A percentile compares a stretch with the other conserved stretches of the same genome.
phyloP scores from a whole-genome alignment of 2,329 filamentous ascomycete species.

The Chaetomiaceae sp. region DNA sequence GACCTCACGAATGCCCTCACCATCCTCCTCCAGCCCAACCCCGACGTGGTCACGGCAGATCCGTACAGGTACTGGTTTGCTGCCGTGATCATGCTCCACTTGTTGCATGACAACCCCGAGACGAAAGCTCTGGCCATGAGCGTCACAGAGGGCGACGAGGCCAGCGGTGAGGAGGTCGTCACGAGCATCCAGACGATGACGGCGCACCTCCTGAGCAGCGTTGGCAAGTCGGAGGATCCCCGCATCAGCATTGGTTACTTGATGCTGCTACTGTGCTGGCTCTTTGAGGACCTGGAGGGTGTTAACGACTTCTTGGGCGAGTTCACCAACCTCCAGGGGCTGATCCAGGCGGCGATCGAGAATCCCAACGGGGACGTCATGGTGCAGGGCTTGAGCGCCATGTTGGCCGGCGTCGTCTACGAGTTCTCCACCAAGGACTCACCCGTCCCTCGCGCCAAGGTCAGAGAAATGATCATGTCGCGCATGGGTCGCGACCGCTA shows the following conservation, averaged over 20 bases:
- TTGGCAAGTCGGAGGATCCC: constrained; percentile 67
- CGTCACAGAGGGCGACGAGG: constrained; percentile 83
- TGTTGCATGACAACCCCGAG: constrained; percentile 73
- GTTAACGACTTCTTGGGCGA: constrained; percentile 92
- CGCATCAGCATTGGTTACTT: constrained; percentile 79
- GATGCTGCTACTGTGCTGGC: constrained; percentile 82
- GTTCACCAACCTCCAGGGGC: constrained; percentile 83
- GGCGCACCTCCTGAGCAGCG: constrained; percentile 75
- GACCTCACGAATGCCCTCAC: constrained; percentile 86
- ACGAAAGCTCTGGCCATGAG: constrained; percentile 76
- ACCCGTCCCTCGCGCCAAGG: constrained; percentile 72
- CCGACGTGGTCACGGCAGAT: constrained; percentile 61
- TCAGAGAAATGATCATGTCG: constrained; percentile 73
- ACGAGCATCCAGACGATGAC: constrained; percentile 87
- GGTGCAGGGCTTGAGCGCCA: constrained; percentile 76
- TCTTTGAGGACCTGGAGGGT: constrained; percentile 87
- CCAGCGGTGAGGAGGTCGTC: constrained; percentile 87
- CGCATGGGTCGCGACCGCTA: constrained; percentile 83
- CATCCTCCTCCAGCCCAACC: constrained; percentile 66
- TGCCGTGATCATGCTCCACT: constrained; percentile 77
- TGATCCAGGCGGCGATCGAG: constrained; percentile 68
- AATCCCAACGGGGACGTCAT: constrained; percentile 60
- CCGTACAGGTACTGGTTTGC: constrained; percentile 91
- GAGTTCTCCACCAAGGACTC: constrained; percentile 98
- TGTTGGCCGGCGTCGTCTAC: constrained; percentile 83